Evolutionary conservation across 495 filamentous ascomycete genomes (phyloP).

Genomic region (Tuber indicum): DNA sequence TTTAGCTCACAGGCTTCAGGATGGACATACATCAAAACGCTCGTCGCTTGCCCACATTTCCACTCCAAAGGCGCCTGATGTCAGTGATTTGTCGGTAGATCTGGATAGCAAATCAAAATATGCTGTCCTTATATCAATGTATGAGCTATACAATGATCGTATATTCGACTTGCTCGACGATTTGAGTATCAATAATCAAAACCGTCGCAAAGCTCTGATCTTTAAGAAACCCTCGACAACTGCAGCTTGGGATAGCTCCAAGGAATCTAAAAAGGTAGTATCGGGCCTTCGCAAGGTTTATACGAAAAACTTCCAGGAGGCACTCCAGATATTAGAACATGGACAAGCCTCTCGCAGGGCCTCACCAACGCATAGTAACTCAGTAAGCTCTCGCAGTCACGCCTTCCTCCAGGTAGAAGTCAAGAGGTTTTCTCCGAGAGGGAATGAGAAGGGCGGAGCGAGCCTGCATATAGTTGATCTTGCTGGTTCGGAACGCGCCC

Average conservation of each 20-base stretch:
- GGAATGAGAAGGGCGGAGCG: slow-evolving; percentile 48
- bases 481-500: slow-evolving; percentile 86
- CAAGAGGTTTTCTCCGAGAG: slow-evolving; percentile 48
- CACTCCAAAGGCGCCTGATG: slow-evolving; percentile 58
- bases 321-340: slow-evolving; percentile 82
- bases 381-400: slow-evolving; percentile 80
- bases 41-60: slow-evolving; percentile 32
- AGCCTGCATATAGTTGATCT: slow-evolving; percentile 87
- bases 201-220: slow-evolving; percentile 48
- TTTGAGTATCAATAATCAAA: slow-evolving; percentile 49
- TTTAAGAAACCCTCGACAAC: slow-evolving; percentile 38
- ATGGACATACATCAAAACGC: slow-evolving; percentile 41
- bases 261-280: slow-evolving; percentile 61
- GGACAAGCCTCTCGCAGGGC: slow-evolving; percentile 82
- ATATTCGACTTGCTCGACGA: slow-evolving; percentile 84
- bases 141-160: slow-evolving; percentile 97
- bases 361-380: slow-evolving; percentile 83
- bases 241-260: slow-evolving; percentile 31
- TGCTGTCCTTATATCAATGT: slow-evolving; percentile 89
- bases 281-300: slow-evolving; percentile 86
- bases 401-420: slow-evolving; percentile 96
- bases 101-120: slow-evolving; percentile 72
- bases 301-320: slow-evolving; percentile 76
- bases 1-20: slow-evolving; percentile 5
- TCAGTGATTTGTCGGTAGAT: slow-evolving; percentile 61